Percentiles rank a stretch among this genome's conserved stretches.
Conservation (phyloP, 2,329 filamentous ascomycete species). For the Colletotrichum sp. region DNA sequence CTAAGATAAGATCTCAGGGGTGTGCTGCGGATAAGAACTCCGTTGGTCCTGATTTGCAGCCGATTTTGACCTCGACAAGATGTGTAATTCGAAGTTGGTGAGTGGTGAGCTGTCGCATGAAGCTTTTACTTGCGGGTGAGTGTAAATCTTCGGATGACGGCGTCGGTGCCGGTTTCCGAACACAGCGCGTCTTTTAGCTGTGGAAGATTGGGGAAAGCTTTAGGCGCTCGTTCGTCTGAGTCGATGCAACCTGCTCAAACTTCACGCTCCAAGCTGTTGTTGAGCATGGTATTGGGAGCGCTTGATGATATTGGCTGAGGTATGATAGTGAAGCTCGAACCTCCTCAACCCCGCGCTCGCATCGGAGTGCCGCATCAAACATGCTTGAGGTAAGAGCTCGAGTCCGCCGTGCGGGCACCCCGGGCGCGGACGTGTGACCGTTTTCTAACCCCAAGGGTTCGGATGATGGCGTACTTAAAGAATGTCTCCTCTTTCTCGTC, state of each 20-base stretch:
- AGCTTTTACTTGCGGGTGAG: not conserved
- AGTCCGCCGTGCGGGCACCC: not conserved
- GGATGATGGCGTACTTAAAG: slow-evolving; percentile 10
- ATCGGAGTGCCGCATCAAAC: not conserved
- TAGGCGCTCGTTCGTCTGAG: not conserved
- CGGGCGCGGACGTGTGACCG: not conserved
- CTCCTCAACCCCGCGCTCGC: not conserved
- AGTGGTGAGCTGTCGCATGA: not conserved
- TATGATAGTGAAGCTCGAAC: not conserved
- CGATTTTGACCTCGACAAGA: not conserved
- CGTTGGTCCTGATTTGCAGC: not conserved
- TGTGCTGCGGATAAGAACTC: not conserved
- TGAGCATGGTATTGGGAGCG: too few relatives aligned
- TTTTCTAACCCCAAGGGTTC: not conserved
- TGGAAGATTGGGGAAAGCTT: not conserved
- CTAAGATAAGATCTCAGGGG: not conserved
- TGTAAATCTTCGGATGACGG: not conserved
- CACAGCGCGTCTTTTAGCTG: not conserved
- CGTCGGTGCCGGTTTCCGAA: not conserved
- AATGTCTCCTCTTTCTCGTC: not conserved
- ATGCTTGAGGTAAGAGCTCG: not conserved
- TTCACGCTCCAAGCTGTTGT: not conserved
- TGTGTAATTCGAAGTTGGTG: not conserved
- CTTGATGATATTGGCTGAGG: too few relatives aligned
- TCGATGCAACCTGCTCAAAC: not conserved